Evolutionary conservation across 129 eudicot species (phyloP), one percentile per base, ranked within the genome.

Genomic region (Apium graveolens): DNA sequence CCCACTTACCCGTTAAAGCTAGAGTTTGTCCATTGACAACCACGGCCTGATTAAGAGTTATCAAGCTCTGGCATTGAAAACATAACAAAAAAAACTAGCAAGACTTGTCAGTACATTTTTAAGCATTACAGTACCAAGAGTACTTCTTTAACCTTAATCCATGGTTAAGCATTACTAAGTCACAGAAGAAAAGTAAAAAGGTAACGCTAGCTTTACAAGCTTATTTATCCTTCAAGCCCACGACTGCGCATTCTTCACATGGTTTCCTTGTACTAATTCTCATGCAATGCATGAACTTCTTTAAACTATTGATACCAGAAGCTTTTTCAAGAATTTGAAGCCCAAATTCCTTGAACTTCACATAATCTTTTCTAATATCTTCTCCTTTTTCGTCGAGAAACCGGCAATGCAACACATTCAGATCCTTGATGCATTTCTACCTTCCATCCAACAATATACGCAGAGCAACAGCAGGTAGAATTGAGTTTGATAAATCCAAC

Each of bases 401-500:
- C 68, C 34, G 3, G 27, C 71, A 79, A 27, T 79, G 82, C 82
- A 72, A 24, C 43, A 79, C 51, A 38, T 51, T 72, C 29, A 79
- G 46, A 34, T 79, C 73, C 82, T 42, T 53, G 4, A 79, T 38
- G 42, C 70, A 71, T 18, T 72, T 79, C 57, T 72, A 72, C 37
- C 82, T 79, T 53, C 82, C 82, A 79, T 79, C 82, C 77, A 79
- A 55, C 13, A 79, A 3, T 11, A 49, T 41, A 26, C 11, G 29
- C 72, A 78, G 27, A 37, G 77, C 78, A 37, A 55, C 43, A 27
- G 32, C 65, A 7, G 60, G n/a, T 21, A 72, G n/a, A 17, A 73
- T 72, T 4, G 82, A 79, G 7, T 63, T 45, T 3, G 78, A 71
- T 37, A 79, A 45, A 79, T 72, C 78, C 71, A 79, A 71, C 20